Evolutionary conservation across 805 yeast genomes (phyloP).

Genomic region (Candida loeiensis): DNA sequence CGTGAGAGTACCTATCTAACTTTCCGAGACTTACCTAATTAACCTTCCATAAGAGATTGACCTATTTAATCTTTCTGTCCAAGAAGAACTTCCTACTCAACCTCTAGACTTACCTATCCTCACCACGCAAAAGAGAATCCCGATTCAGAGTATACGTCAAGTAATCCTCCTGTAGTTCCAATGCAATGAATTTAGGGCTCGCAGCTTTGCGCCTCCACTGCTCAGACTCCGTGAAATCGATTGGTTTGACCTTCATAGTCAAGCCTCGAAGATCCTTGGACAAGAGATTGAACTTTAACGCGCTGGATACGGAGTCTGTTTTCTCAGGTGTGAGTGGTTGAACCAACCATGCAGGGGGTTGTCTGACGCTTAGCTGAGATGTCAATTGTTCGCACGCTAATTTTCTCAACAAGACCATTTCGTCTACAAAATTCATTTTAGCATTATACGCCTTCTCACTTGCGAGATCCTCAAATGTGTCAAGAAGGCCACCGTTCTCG

Average conservation of each 20-base stretch:
- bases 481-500: constrained; percentile 15
- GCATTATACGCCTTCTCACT: constrained; percentile 31
- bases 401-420: constrained; percentile 41
- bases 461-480: constrained; percentile 29
- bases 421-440: constrained; percentile 40
- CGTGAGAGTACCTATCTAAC: no score
- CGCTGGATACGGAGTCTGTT: neutral
- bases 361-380: constrained; percentile 7
- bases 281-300: constrained; percentile 2
- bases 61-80: no score
- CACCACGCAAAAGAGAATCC: neutral
- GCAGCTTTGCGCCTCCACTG: constrained; percentile 15
- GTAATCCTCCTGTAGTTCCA: constrained; percentile 9
- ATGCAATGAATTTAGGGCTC: constrained; percentile 18
- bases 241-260: constrained; percentile 13
- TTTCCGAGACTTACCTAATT: no score
- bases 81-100: no score
- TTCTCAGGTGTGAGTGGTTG: constrained; percentile 3
- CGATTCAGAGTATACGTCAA: constrained; percentile 1
- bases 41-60: no score
- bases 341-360: constrained; percentile 20
- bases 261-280: constrained; percentile 11
- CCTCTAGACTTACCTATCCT: no score
- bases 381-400: constrained; percentile 17
- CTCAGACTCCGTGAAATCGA: constrained; percentile 7